A percentile compares a stretch with the other conserved stretches of the same genome.
These are phyloP conservation scores for Haplosporangium gracile DNA, from an alignment of 192 early-diverging fungal genomes.

Conservation along the genomic window DNA sequence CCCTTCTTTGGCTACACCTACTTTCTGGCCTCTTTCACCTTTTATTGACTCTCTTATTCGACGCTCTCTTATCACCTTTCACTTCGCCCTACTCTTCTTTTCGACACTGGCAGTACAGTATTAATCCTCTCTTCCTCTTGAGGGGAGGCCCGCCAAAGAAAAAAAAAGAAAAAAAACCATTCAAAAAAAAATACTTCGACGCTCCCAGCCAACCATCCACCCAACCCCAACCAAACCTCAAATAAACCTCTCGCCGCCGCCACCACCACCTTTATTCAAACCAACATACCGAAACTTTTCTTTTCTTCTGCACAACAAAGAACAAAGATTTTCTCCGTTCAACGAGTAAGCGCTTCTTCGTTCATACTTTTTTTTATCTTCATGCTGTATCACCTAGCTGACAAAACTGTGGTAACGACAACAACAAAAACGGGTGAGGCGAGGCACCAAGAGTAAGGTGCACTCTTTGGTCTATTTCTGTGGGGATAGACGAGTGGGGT, in stretches of 20 bases:
- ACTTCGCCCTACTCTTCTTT: no score
- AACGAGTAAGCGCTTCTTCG: not conserved
- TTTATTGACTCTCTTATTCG: not conserved
- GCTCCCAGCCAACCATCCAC: not conserved
- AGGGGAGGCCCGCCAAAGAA: not conserved
- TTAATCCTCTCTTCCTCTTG: slow-evolving; percentile 2
- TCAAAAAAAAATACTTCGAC: slow-evolving; percentile 2
- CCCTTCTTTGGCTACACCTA: not conserved
- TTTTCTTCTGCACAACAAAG: not conserved
- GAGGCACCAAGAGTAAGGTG: no score
- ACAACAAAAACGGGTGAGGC: no score
- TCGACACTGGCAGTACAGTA: not conserved
- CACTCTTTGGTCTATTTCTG: no score
- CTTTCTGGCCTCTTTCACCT: not conserved
- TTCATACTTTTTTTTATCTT: not conserved
- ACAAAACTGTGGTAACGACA: not conserved
- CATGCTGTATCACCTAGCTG: not conserved
- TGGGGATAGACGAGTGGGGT: no score
- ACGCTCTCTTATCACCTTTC: no score
- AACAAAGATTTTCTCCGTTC: not conserved
- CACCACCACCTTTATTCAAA: not conserved
- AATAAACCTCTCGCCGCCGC: not conserved
- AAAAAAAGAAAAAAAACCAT: not conserved
- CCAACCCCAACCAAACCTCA: not conserved
- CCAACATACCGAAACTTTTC: not conserved